These are phyloP conservation scores for Talaromyces sp. DNA, from an alignment of 2,329 filamentous ascomycete genomes.

Conservation along the genomic window DNA sequence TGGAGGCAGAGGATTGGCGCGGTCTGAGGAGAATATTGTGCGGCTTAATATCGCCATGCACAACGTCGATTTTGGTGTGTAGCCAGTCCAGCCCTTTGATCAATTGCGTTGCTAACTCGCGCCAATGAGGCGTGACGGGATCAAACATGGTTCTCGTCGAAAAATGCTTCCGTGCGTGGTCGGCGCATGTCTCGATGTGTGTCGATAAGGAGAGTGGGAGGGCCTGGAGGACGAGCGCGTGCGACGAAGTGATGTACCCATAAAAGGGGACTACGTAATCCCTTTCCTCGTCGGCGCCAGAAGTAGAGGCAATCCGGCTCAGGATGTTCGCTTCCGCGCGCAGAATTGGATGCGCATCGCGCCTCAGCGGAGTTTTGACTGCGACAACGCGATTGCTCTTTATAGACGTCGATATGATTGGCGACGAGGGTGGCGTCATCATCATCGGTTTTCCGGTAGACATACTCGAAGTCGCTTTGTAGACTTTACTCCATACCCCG, in stretches of 20 bases:
- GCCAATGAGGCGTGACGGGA: conserved; percentile 45
- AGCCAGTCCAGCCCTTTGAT: conserved; percentile 44
- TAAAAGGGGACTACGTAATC: conserved; percentile 41
- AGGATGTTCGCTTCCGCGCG: conserved; percentile 43
- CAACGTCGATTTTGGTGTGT: conserved; percentile 37
- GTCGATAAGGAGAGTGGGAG: conserved; percentile 42
- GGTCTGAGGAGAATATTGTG: conserved; percentile 33
- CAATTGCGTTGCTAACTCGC: conserved; percentile 38
- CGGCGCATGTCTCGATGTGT: conserved; percentile 39
- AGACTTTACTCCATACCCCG: conserved; percentile 49
- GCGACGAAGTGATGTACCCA: conserved; percentile 38
- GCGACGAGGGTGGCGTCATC: conserved; percentile 36
- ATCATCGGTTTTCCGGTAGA: conserved; percentile 11
- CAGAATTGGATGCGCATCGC: conserved; percentile 41
- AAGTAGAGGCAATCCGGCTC: conserved; percentile 20
- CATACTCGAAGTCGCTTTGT: conserved; percentile 35
- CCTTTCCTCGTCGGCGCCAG: background rate
- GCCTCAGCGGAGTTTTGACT: conserved; percentile 43
- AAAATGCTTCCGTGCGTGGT: conserved; percentile 26
- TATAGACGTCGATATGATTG: conserved; percentile 18
- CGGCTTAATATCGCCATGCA: conserved; percentile 41
- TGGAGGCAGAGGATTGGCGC: conserved; percentile 7
- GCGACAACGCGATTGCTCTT: conserved; percentile 34
- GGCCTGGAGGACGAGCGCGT: conserved; percentile 45
- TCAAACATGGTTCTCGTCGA: conserved; percentile 45